A percentile compares a stretch with the other conserved stretches of the same genome.
These are phyloP conservation scores for Daldinia bambusicola DNA, from an alignment of 495 filamentous ascomycete species.

Conservation along the genomic window DNA sequence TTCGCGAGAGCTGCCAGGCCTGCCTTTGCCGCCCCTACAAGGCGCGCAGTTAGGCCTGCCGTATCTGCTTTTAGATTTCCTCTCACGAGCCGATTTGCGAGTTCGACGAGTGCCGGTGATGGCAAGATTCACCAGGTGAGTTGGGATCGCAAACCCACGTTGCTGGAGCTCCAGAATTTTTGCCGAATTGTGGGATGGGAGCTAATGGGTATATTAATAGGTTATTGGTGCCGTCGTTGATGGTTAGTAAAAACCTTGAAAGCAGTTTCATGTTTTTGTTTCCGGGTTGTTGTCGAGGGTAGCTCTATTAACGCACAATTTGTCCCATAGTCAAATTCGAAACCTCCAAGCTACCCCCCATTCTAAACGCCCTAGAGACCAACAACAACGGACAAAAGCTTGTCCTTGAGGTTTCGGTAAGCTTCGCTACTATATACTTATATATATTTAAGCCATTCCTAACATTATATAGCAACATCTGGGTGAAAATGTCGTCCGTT, in stretches of 20 bases:
- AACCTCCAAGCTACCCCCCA: constrained; percentile 89
- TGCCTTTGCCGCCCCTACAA: constrained; percentile 72
- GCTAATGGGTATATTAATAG: constrained; percentile 65
- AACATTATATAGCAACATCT: constrained; percentile 86
- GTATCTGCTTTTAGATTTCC: constrained; percentile 69
- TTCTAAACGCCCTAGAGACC: constrained; percentile 96
- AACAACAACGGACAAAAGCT: constrained; percentile 93
- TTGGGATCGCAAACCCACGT: constrained; percentile 52
- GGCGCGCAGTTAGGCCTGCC: constrained; percentile 74
- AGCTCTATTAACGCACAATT: constrained; percentile 23
- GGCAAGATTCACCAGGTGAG: constrained; percentile 87
- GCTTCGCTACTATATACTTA: constrained; percentile 51
- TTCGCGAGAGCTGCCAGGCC: constrained; percentile 80
- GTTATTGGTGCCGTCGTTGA: constrained; percentile 79
- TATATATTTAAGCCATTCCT: constrained; percentile 46
- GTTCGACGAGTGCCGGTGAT: constrained; percentile 68
- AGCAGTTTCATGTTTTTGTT: not conserved
- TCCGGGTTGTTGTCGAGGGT: constrained; percentile 3
- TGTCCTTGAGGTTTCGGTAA: constrained; percentile 94
- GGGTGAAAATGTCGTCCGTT: constrained; percentile 98
- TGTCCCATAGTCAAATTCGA: constrained; percentile 81
- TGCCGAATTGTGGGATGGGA: constrained; percentile 54
- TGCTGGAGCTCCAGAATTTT: constrained; percentile 67
- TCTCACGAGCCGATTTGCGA: constrained; percentile 73
- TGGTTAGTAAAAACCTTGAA: constrained; percentile 62